phyloP scores from a whole-genome alignment of 768 basidiomycete species.

The Boletus tylopilopsis region DNA sequence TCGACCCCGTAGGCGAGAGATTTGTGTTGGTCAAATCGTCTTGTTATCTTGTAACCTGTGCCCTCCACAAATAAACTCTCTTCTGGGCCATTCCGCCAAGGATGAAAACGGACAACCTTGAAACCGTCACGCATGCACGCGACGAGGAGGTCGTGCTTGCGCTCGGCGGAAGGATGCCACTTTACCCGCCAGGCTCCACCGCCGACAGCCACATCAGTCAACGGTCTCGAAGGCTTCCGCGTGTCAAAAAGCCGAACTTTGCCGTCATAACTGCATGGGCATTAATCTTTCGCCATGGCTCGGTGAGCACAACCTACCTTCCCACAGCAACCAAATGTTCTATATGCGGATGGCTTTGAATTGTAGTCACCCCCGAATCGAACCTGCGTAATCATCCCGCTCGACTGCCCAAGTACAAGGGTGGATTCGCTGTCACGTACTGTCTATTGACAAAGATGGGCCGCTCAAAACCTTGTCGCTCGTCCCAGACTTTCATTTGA shows the following conservation, averaged over 20 bases:
- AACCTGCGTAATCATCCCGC: conserved; percentile 54
- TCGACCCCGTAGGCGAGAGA: conserved; percentile 91
- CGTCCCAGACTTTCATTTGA: conserved; percentile 88
- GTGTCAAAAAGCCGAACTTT: conserved; percentile 79
- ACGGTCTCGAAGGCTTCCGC: conserved; percentile 57
- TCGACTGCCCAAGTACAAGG: neutral
- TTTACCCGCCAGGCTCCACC: conserved; percentile 96
- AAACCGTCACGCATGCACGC: conserved; percentile 99
- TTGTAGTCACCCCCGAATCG: conserved; percentile 87
- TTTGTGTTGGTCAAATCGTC: conserved; percentile 69
- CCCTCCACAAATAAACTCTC: conserved; percentile 9
- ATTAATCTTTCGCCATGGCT: neutral
- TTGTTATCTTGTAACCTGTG: conserved; percentile 38
- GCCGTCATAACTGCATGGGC: conserved; percentile 68
- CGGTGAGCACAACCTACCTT: conserved; percentile 48
- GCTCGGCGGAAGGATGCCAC: conserved; percentile 79
- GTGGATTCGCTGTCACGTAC: conserved; percentile 32
- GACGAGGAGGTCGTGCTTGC: conserved; percentile 76
- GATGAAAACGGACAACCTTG: conserved; percentile 56
- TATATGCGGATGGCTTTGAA: conserved; percentile 76
- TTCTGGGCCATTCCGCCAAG: conserved; percentile 1
- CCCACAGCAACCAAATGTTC: conserved; percentile 89
- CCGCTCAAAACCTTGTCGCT: conserved; percentile 53
- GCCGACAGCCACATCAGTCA: conserved; percentile 65
- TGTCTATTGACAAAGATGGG: conserved; percentile 74